Evolutionary conservation across 2,329 filamentous ascomycete genomes (phyloP).

Genomic region (Talaromyces sp.): DNA sequence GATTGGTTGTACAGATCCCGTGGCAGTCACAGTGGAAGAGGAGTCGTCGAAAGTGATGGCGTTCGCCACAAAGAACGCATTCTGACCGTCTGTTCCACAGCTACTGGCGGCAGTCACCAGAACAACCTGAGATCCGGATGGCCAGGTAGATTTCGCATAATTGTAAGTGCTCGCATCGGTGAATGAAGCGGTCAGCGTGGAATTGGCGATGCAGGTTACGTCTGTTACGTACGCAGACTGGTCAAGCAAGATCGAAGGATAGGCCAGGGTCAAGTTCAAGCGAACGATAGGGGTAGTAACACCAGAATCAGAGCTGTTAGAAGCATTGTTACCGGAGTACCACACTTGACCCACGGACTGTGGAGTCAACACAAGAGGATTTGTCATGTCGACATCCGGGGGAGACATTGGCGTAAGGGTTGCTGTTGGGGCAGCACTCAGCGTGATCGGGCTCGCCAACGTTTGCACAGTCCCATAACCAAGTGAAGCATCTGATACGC

Average conservation of each 20-base stretch:
- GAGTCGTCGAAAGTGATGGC: background rate
- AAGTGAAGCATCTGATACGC: background rate
- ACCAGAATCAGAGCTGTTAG: background rate
- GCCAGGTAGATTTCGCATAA: background rate
- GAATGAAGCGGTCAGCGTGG: background rate
- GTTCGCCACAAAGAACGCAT: background rate
- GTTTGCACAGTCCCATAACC: background rate
- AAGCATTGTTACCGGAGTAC: background rate
- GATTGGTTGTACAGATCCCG: background rate
- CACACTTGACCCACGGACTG: background rate
- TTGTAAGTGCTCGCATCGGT: background rate
- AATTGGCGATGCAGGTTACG: background rate
- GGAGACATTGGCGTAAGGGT: background rate
- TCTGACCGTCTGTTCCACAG: background rate
- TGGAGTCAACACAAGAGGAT: background rate
- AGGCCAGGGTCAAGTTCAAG: background rate
- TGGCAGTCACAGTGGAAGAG: background rate
- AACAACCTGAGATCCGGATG: background rate
- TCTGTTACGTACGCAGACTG: background rate
- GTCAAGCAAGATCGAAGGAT: background rate
- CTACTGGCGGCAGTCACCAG: background rate
- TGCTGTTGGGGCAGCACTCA: background rate
- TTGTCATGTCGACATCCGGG: background rate
- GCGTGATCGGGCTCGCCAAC: background rate
- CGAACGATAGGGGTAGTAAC: background rate